Base-by-base conservation (phyloP, 164 flowering plant species). In the Magnolia changhungtana region DNA sequence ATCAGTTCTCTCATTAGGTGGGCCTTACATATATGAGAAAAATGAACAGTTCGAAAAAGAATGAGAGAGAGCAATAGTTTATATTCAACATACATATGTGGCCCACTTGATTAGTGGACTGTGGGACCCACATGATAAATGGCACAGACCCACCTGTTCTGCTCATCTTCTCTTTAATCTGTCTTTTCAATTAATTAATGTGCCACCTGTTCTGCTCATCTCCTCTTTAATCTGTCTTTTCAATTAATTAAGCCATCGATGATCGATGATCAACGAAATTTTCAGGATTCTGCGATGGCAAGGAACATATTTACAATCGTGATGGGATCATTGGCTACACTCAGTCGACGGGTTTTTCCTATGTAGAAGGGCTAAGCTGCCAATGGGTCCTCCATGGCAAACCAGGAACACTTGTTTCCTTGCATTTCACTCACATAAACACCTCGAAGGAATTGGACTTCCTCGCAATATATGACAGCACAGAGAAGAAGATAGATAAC, bases 261-360 rank as follows among this genome's bases (percentile, higher is more conserved):
- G 63, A 55, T 21, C 50, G 14, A 20, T 27, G 29, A 27, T 27
- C 24, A 2, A 21, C 3, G 29, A 21, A 58, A 70, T 59, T 76
- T 70, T 71, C 74, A 76, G 78, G 78, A 76, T 67, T 76, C 70
- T 76, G 78, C 45, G 65, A 76, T 21, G 78, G 78, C 64, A 76
- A 59, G 73, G 58, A 70, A 69, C 63, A 76, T 59, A 37, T 69
- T 37, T 76, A 76, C 37, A 55, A 69, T 8, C 78, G 45, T 13
- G 1, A 37, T 13, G 78, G 78, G 10, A 51, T 20, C 14, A 76
- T 76, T 11, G 63, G 69, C 49, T 76, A 76, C 23, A 61, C 59
- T 49, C 68, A 61, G 3, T 74, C 69, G 9, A 49, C 13, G 14
- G 78, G 78, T 1, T 59, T 70, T 76, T 49, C 78, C 51, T 69